Evolutionary conservation across 2,329 filamentous ascomycete genomes (phyloP).

Genomic region (Epichloe gansuensis): DNA sequence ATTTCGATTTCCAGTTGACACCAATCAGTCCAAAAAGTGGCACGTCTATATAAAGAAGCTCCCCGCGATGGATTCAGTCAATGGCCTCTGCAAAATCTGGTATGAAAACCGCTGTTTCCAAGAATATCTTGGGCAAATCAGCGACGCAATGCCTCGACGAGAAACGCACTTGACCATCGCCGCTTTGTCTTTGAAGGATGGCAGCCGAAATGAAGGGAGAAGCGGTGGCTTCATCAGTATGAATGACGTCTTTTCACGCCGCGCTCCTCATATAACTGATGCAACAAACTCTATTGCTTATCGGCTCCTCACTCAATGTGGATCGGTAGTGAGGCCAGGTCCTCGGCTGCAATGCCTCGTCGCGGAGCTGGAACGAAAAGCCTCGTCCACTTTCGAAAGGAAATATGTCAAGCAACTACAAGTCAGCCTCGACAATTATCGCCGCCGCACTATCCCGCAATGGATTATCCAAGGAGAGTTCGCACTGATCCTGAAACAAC

Average conservation of each 20-base stretch:
- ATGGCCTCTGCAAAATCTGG: constrained; percentile 5
- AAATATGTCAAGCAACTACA: not conserved
- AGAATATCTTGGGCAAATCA: not conserved
- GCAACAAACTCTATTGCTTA: not conserved
- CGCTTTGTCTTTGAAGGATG: not conserved
- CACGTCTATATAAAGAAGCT: constrained; percentile 4
- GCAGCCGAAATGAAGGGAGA: not conserved
- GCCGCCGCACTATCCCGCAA: not conserved
- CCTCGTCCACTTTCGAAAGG: not conserved
- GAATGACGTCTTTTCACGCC: not conserved
- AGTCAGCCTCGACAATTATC: not conserved
- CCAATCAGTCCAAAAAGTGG: not conserved
- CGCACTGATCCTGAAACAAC: not conserved
- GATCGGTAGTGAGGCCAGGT: not conserved
- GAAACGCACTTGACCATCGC: not conserved
- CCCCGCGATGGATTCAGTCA: constrained; percentile 4
- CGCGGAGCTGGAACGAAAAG: not conserved
- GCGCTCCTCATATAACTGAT: not conserved
- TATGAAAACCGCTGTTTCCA: not conserved
- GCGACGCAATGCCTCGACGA: not conserved
- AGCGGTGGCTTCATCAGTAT: not conserved
- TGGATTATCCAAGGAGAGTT: not conserved
- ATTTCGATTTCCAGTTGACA: not conserved
- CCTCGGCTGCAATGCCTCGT: not conserved
- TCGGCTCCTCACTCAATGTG: not conserved